These are phyloP conservation scores for Rhodofomes roseus DNA, from an alignment of 1,284 basidiomycete genomes.

Conservation along the genomic window DNA sequence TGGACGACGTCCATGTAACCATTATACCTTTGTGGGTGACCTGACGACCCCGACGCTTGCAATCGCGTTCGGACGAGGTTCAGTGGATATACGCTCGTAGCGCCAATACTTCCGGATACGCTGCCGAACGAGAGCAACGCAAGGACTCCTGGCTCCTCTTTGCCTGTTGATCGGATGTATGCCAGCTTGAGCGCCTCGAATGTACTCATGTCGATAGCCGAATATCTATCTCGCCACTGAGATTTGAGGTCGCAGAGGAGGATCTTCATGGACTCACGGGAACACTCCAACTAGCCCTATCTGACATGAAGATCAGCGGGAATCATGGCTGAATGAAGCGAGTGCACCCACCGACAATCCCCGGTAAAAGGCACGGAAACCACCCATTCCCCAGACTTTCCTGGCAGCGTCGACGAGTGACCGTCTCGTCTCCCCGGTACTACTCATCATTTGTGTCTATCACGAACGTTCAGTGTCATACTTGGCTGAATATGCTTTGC, in stretches of 20 bases:
- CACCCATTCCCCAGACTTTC: conserved; percentile 79
- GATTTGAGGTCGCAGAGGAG: background rate
- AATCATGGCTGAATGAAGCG: background rate
- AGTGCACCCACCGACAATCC: conserved; percentile 73
- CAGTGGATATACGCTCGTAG: conserved; percentile 87
- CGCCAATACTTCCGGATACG: conserved; percentile 88
- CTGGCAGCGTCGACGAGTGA: conserved; percentile 58
- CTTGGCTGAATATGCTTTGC: background rate
- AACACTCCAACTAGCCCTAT: conserved; percentile 89
- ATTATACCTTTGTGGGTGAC: conserved; percentile 86
- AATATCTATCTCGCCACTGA: conserved; percentile 45
- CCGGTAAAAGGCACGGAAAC: conserved; percentile 84
- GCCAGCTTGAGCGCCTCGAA: conserved; percentile 88
- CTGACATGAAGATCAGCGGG: conserved; percentile 35
- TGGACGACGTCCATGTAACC: conserved; percentile 85
- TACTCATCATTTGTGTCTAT: conserved; percentile 94
- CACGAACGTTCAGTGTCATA: conserved; percentile 6
- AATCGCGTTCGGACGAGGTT: conserved; percentile 93
- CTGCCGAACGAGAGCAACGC: conserved; percentile 86
- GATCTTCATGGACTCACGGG: conserved; percentile 55
- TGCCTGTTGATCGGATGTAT: conserved; percentile 76
- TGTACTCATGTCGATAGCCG: conserved; percentile 93
- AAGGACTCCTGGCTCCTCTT: conserved; percentile 81
- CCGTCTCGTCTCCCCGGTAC: conserved; percentile 57
- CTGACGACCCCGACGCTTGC: conserved; percentile 93